Percentiles rank a stretch among this genome's conserved stretches.
phyloP scores from a whole-genome alignment of 345 rosid genomes.

The Dimocarpus longan region DNA sequence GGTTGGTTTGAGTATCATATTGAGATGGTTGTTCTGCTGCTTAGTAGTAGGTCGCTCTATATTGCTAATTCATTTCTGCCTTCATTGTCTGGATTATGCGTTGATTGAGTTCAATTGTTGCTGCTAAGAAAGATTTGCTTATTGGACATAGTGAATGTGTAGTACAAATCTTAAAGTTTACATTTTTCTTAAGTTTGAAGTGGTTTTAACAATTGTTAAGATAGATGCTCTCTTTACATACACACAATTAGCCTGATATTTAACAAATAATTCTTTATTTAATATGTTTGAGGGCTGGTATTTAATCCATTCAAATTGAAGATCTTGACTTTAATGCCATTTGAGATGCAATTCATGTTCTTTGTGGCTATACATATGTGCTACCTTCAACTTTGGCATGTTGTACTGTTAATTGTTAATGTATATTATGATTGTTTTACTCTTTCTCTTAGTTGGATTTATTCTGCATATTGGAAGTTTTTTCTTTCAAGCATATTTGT shows the following conservation, averaged over 20 bases:
- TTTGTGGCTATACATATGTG: neutral
- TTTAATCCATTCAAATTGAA: neutral
- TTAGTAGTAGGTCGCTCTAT: neutral
- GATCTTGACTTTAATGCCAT: neutral
- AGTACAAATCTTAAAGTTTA: neutral
- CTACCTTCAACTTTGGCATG: neutral
- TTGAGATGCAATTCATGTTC: neutral
- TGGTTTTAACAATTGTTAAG: neutral
- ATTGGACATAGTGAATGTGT: neutral
- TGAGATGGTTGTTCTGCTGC: neutral
- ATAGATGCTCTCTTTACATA: neutral
- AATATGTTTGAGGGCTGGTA: neutral
- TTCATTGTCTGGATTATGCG: neutral
- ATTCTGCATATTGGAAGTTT: neutral
- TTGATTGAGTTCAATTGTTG: neutral
- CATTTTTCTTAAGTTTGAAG: neutral
- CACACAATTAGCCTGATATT: neutral
- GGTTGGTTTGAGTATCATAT: constrained; percentile 16
- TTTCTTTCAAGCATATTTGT: neutral
- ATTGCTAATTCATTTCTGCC: neutral
- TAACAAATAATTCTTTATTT: neutral
- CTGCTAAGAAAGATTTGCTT: neutral
- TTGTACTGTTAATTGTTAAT: neutral
- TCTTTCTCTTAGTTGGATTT: neutral
- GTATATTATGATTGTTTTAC: neutral